These are phyloP conservation scores for Nicotiana noctiflora DNA, from an alignment of 257 asterid genomes.

Conservation along the genomic window DNA sequence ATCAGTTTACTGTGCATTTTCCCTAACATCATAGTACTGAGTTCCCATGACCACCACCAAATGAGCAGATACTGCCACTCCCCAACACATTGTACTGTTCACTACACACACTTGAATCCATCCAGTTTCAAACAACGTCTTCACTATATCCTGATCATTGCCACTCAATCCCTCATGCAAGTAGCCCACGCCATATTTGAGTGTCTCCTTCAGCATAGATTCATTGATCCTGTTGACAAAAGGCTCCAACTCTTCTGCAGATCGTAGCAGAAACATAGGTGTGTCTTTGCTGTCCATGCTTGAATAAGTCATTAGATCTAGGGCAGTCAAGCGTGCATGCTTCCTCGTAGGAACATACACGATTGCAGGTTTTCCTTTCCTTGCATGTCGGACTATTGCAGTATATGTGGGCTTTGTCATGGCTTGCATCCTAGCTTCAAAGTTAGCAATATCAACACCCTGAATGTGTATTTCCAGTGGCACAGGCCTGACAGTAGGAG, in stretches of 20 bases:
- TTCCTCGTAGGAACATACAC: constrained; percentile 41
- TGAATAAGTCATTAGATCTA: constrained; percentile 37
- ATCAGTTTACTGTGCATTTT: constrained; percentile 31
- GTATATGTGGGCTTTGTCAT: constrained; percentile 42
- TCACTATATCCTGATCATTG: constrained; percentile 35
- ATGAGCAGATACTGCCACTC: constrained; percentile 34
- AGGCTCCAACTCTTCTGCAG: constrained; percentile 28
- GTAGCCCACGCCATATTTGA: constrained; percentile 34
- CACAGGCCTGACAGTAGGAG: constrained; percentile 40
- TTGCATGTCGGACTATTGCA: constrained; percentile 37
- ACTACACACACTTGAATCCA: constrained; percentile 42
- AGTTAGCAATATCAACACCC: constrained; percentile 38
- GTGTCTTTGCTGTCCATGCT: constrained; percentile 22
- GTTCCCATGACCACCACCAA: constrained; percentile 46
- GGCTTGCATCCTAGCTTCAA: constrained; percentile 43
- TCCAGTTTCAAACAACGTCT: constrained; percentile 36
- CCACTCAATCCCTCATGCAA: constrained; percentile 35
- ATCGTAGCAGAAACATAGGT: constrained; percentile 21
- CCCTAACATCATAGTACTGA: constrained; percentile 33
- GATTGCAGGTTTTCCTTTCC: constrained; percentile 32
- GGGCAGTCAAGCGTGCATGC: constrained; percentile 42
- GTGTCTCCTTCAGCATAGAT: constrained; percentile 25
- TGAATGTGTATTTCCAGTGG: constrained; percentile 42
- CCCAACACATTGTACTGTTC: constrained; percentile 40
- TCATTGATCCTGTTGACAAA: constrained; percentile 30